Conservation (phyloP, 2,329 filamentous ascomycete genomes). For the Phaeosphaeriaceae sp. region DNA sequence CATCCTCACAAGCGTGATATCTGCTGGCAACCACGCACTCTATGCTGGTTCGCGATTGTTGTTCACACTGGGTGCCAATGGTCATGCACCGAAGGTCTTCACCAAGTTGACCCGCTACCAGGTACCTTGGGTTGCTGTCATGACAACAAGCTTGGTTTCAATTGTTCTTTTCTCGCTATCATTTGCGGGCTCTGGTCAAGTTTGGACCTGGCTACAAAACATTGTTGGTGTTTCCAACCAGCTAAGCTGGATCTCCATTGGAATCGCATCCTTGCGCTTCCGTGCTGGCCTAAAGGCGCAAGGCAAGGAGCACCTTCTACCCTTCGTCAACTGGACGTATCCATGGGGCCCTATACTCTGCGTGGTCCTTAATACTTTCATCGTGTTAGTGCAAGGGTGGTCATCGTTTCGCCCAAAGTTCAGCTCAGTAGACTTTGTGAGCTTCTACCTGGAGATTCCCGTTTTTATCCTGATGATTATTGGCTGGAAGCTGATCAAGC, state of each 20-base stretch:
- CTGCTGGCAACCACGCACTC: constrained; percentile 63
- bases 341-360: constrained; percentile 59
- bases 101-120: constrained; percentile 56
- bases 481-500: constrained; percentile 37
- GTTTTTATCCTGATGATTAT: constrained; percentile 38
- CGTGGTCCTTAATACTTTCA: constrained; percentile 34
- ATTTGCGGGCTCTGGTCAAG: constrained; percentile 50
- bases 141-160: constrained; percentile 46
- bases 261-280: constrained; percentile 66
- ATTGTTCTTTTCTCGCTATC: constrained; percentile 51
- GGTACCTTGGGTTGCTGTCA: constrained; percentile 49
- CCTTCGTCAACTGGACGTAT: constrained; percentile 62
- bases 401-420: constrained; percentile 61
- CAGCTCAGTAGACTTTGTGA: constrained; percentile 55
- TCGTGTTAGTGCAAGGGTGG: constrained; percentile 41
- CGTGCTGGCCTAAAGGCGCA: constrained; percentile 54
- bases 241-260: constrained; percentile 61
- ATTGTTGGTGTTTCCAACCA: constrained; percentile 65
- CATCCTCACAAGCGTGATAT: constrained; percentile 66
- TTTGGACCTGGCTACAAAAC: constrained; percentile 70
- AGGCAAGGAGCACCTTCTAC: constrained; percentile 54
- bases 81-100: constrained; percentile 77
- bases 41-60: constrained; percentile 64
- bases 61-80: constrained; percentile 55
- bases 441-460: constrained; percentile 54